Percentiles rank a stretch among this genome's conserved stretches.
These are phyloP conservation scores for Ophiosphaerella narmari DNA, from an alignment of 2,329 filamentous ascomycete genomes.

Conservation along the genomic window DNA sequence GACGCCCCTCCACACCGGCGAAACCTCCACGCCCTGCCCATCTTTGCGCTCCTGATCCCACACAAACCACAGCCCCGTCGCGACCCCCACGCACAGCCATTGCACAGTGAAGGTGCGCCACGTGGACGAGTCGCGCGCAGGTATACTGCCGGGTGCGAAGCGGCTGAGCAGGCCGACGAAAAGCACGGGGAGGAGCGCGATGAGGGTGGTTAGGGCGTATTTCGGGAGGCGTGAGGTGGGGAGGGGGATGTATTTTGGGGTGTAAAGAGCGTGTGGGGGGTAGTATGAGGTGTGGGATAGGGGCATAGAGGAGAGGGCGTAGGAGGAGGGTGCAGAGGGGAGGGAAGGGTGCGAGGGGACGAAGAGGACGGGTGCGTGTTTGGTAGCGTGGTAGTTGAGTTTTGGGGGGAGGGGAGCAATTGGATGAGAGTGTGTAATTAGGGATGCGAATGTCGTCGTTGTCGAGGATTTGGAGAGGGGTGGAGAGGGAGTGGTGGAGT, in stretches of 20 bases:
- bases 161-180: conserved; percentile 29
- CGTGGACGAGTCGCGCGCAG: conserved; percentile 12
- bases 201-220: conserved; percentile 8
- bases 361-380: conserved; percentile 10
- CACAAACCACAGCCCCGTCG: conserved; percentile 16
- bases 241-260: background rate
- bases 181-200: conserved; percentile 20
- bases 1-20: conserved; percentile 1
- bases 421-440: background rate
- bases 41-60: conserved; percentile 22
- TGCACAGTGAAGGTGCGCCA: conserved; percentile 31
- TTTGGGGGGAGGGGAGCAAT: conserved; percentile 4
- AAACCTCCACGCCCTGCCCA: conserved; percentile 3
- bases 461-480: background rate
- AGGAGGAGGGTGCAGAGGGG: background rate
- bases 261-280: background rate
- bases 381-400: conserved; percentile 9
- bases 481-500: too few relatives aligned
- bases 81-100: conserved; percentile 18
- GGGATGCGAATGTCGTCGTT: background rate
- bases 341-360: conserved; percentile 11
- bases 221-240: conserved; percentile 6
- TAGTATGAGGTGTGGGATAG: background rate
- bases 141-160: conserved; percentile 28
- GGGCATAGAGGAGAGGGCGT: conserved; percentile 2